Evolutionary conservation across 169 alveolate species (phyloP), one percentile per base, ranked within the genome.

Genomic region (Neospora caninum): DNA sequence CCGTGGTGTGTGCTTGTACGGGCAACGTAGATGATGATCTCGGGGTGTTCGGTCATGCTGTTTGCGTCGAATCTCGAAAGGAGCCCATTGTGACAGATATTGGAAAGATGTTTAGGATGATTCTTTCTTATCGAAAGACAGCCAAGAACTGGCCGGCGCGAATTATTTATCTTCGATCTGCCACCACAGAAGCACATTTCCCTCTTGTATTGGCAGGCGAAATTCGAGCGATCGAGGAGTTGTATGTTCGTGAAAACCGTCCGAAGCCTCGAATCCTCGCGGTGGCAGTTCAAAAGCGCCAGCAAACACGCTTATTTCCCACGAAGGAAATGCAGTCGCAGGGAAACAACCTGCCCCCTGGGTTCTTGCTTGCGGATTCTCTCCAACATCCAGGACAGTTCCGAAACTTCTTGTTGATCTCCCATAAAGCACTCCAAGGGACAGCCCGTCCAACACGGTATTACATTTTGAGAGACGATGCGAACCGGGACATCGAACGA

Each of bases 281-380:
- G 34, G 83, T 70, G 2, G 83, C 39, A 31, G 83, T 36, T 10
- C 83, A 70, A 70, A 70, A 31, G 83, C 83, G 83, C 18, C 83
- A 70, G 83, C 83, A 70, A 70, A 70, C 83, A 31, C 34, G 83
- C 18, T 36, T 70, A 70, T 70, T n/a, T 27, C 83, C 83, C 18
- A 2, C 83, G 83, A 31, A 36, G 83, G 83, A 70, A 27, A 70
- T 70, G 83, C 83, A 70, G 39, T 20, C 34, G 13, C 83, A 70
- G 39, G 83, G 83, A 70, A 70, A 36, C 83, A 70, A 70, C 25
- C 83, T 70, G 83, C 83, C 83, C 18, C 83, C 83, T 0, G 83
- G 83, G 39, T 70, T n/a, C 39, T 36, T 70, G 42, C 42, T 70
- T 70, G 34, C 34, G 42, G 25, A 70, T n/a, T 10, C 20, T 36